Evolutionary conservation across 2,329 filamentous ascomycete species (phyloP).

Genomic region (Fusarium sacchari): DNA sequence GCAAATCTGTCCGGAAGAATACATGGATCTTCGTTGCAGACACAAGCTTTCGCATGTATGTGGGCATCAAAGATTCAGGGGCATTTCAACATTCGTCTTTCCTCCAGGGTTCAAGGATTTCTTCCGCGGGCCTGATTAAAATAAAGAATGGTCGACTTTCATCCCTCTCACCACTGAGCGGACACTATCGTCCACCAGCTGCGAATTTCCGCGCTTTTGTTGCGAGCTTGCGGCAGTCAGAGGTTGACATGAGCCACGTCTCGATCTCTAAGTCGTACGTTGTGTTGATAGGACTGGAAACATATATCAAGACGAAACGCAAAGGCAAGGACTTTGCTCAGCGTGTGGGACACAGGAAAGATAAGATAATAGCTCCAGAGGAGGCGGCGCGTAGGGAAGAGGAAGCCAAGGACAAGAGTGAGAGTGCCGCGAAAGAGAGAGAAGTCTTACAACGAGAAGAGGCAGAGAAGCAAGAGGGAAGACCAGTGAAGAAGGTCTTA

Average conservation of each 20-base stretch:
- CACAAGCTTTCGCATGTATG: constrained; percentile 84
- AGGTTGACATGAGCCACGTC: constrained; percentile 82
- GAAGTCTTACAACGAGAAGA: constrained; percentile 54
- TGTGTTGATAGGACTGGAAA: constrained; percentile 83
- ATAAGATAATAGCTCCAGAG: constrained; percentile 70
- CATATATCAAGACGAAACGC: constrained; percentile 75
- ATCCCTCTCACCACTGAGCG: constrained; percentile 75
- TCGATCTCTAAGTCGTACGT: constrained; percentile 85
- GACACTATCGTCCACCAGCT: constrained; percentile 87
- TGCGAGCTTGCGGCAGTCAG: constrained; percentile 73
- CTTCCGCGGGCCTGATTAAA: constrained; percentile 85
- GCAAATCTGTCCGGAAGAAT: constrained; percentile 83
- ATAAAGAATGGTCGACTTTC: constrained; percentile 83
- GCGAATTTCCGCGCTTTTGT: constrained; percentile 87
- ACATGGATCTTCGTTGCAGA: constrained; percentile 96
- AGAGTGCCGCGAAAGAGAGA: constrained; percentile 66
- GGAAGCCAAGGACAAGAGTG: constrained; percentile 67
- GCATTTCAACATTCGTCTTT: constrained; percentile 94
- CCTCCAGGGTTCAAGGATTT: constrained; percentile 74
- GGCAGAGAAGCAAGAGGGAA: constrained; percentile 52
- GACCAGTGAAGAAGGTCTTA: constrained; percentile 48
- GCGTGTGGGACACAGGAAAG: constrained; percentile 63
- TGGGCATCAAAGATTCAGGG: constrained; percentile 89
- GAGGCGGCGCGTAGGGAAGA: constrained; percentile 66
- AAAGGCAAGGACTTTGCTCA: constrained; percentile 67